These are phyloP conservation scores for Lecanicillium sp. DNA, from an alignment of 2,329 filamentous ascomycete genomes.

Conservation along the genomic window DNA sequence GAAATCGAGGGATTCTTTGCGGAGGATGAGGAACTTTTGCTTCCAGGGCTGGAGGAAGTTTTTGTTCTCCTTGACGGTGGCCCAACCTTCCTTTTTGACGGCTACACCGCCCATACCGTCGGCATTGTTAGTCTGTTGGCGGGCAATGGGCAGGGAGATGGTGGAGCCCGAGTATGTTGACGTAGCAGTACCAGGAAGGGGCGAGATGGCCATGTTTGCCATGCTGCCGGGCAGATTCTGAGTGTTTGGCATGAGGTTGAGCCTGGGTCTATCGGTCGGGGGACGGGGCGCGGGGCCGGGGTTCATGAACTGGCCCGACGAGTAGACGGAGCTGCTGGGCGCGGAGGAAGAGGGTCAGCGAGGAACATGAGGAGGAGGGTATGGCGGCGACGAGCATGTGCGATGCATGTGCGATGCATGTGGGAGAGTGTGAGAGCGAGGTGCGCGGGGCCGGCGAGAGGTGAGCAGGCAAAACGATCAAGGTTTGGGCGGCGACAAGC, in stretches of 20 bases:
- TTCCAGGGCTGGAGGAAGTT: slow-evolving; percentile 83
- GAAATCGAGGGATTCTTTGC: slow-evolving; percentile 91
- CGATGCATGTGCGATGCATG: background rate
- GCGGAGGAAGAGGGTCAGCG: background rate
- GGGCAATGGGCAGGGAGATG: slow-evolving; percentile 63
- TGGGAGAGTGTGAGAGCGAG: background rate
- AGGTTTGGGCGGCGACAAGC: background rate
- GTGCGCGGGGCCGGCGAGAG: background rate
- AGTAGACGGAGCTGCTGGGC: slow-evolving; percentile 38
- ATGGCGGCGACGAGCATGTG: background rate
- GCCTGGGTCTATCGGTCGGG: slow-evolving; percentile 74
- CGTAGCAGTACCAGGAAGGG: slow-evolving; percentile 59
- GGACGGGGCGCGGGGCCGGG: slow-evolving; percentile 90
- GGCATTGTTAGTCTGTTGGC: slow-evolving; percentile 54
- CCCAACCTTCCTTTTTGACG: slow-evolving; percentile 75
- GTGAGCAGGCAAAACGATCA: no score
- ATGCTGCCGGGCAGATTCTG: slow-evolving; percentile 67
- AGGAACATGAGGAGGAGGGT: background rate
- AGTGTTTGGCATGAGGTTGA: slow-evolving; percentile 71
- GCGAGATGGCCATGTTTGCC: slow-evolving; percentile 70
- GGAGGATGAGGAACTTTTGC: slow-evolving; percentile 83
- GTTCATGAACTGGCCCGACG: slow-evolving; percentile 80
- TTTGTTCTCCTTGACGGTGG: slow-evolving; percentile 84
- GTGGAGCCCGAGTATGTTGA: slow-evolving; percentile 66
- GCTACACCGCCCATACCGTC: slow-evolving; percentile 63